Evolutionary conservation across 2,329 filamentous ascomycete genomes (phyloP).

Genomic region (Beauveria scarabaeidicola): DNA sequence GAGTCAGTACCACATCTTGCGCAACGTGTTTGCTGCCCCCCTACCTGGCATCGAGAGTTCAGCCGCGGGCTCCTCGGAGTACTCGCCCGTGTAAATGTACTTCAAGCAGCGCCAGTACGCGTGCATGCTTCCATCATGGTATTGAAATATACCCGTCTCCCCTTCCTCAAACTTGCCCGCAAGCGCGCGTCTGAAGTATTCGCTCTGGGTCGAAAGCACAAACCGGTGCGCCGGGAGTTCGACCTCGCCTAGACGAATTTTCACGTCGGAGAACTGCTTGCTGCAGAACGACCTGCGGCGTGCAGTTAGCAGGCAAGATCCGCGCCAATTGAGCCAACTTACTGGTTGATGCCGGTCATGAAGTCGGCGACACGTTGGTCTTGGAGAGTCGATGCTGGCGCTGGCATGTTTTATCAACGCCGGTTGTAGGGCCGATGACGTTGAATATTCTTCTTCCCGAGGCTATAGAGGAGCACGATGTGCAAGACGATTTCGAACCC

Average conservation of each 20-base stretch:
- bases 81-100: slow-evolving; percentile 12
- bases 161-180: not conserved
- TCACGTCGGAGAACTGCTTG: not conserved
- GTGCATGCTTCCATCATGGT: slow-evolving; percentile 8
- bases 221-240: not conserved
- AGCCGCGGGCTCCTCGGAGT: not conserved
- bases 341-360: not conserved
- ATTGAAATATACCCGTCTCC: not conserved
- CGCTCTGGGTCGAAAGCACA: not conserved
- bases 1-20: not conserved
- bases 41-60: not conserved
- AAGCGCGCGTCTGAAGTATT: not conserved
- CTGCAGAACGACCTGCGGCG: not conserved
- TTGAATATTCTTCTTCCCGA: no score
- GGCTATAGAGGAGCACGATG: no score
- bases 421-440: no score
- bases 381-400: not conserved
- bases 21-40: not conserved
- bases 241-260: not conserved
- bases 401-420: not conserved
- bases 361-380: not conserved
- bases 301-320: not conserved
- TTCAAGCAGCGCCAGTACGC: slow-evolving; percentile 11
- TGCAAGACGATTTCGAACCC: no score
- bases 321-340: not conserved